Evolutionary conservation across 2,329 filamentous ascomycete species (phyloP).

Genomic region (Verticillium klebahnii): DNA sequence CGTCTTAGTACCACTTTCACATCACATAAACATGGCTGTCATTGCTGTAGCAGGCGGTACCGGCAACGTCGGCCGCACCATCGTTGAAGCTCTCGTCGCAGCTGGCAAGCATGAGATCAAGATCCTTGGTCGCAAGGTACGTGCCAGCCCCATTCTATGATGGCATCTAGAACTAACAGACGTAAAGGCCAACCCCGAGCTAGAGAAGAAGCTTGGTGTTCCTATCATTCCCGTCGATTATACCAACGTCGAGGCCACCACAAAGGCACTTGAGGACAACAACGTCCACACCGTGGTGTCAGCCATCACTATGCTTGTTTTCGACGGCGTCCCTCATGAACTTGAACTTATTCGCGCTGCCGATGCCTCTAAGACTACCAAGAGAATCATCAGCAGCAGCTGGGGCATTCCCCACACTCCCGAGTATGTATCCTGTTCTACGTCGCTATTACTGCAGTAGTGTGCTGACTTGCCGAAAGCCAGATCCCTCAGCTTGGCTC

Average conservation of each 20-base stretch:
- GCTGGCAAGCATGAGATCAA: constrained; percentile 30
- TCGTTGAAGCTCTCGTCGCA: constrained; percentile 36
- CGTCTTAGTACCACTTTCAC: not conserved
- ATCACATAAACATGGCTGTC: constrained; percentile 11
- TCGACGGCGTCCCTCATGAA: constrained; percentile 24
- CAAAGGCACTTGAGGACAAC: constrained; percentile 23
- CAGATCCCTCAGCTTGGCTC: not conserved
- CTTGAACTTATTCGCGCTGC: constrained; percentile 38
- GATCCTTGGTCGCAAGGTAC: constrained; percentile 34
- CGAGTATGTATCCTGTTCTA: constrained; percentile 16
- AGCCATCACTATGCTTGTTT: constrained; percentile 26
- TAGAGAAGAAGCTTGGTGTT: constrained; percentile 17
- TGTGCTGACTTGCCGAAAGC: not conserved
- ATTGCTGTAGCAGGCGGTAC: constrained; percentile 43
- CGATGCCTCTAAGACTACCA: constrained; percentile 28
- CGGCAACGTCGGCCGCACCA: constrained; percentile 37
- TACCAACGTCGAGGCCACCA: constrained; percentile 12
- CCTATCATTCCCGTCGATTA: constrained; percentile 21
- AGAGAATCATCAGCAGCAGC: constrained; percentile 36
- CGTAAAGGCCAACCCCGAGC: constrained; percentile 11
- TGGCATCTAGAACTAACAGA: not conserved
- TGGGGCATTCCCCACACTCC: constrained; percentile 29
- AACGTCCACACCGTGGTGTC: constrained; percentile 40
- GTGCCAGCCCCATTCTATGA: not conserved
- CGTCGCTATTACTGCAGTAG: no score